A percentile compares a stretch with the other conserved stretches of the same genome.
phyloP scores from a whole-genome alignment of 1,284 basidiomycete genomes.

The Ustilago nuda region DNA sequence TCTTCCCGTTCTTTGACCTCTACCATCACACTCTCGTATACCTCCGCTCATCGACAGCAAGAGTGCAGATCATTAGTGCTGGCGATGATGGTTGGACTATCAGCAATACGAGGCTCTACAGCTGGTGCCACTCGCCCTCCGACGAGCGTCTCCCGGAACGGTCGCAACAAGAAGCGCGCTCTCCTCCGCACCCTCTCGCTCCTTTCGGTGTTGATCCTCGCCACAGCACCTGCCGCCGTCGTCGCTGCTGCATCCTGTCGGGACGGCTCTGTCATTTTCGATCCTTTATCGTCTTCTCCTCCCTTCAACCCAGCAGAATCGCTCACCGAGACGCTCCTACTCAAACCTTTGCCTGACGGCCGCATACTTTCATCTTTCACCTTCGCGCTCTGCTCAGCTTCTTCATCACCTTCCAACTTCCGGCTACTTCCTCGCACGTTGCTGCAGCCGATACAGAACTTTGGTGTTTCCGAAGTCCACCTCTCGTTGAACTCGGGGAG shows the following conservation, averaged over 20 bases:
- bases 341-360: slow-evolving; percentile 84
- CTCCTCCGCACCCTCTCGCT: background rate
- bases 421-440: slow-evolving; percentile 82
- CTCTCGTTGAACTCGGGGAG: slow-evolving; percentile 86
- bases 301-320: slow-evolving; percentile 25
- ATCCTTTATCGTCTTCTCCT: background rate
- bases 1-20: background rate
- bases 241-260: background rate
- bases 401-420: slow-evolving; percentile 37
- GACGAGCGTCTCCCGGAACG: background rate
- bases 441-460: slow-evolving; percentile 85
- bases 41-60: background rate
- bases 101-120: background rate
- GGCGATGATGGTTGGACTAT: background rate
- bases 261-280: background rate
- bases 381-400: slow-evolving; percentile 50
- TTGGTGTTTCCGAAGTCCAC: slow-evolving; percentile 85
- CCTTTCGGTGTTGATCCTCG: background rate
- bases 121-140: background rate
- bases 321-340: slow-evolving; percentile 76
- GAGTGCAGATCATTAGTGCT: background rate
- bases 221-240: background rate
- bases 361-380: slow-evolving; percentile 82
- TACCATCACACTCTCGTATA: background rate
- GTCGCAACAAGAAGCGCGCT: background rate